phyloP scores from a whole-genome alignment of 768 basidiomycete genomes.

The Kwoniella bestiolae region DNA sequence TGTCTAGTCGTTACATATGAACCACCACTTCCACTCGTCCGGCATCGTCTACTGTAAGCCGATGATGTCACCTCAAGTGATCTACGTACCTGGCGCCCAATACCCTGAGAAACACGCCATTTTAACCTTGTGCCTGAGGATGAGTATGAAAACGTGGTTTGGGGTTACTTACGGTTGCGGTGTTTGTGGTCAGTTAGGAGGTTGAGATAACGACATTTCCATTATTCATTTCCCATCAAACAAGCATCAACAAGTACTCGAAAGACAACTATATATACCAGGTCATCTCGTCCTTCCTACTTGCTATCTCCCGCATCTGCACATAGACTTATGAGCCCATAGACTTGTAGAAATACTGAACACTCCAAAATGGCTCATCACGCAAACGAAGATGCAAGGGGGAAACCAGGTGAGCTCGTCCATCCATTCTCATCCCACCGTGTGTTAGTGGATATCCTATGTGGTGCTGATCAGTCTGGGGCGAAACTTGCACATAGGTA shows the following conservation, averaged over 20 bases:
- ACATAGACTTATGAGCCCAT: neutral
- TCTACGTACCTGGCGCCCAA: neutral
- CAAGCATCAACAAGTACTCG: too few relatives aligned
- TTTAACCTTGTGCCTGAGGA: too few relatives aligned
- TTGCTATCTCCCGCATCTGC: neutral
- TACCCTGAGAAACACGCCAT: neutral
- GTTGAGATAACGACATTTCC: too few relatives aligned
- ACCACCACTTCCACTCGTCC: neutral
- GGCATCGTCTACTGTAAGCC: too few relatives aligned
- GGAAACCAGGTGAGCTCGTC: constrained; percentile 30
- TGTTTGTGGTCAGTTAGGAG: too few relatives aligned
- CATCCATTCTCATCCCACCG: neutral
- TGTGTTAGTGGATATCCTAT: neutral
- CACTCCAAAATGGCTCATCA: constrained; percentile 37
- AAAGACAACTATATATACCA: too few relatives aligned
- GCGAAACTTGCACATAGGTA: too few relatives aligned
- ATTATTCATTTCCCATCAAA: neutral
- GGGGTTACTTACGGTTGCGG: too few relatives aligned
- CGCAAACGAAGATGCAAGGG: constrained; percentile 37
- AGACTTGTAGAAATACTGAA: neutral
- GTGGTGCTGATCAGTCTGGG: neutral
- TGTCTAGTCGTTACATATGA: constrained; percentile 25
- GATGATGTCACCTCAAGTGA: neutral
- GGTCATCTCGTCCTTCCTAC: neutral
- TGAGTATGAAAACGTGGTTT: too few relatives aligned